Base-by-base conservation (phyloP, 495 filamentous ascomycete species). In the Trichocladium uniseriatum region DNA sequence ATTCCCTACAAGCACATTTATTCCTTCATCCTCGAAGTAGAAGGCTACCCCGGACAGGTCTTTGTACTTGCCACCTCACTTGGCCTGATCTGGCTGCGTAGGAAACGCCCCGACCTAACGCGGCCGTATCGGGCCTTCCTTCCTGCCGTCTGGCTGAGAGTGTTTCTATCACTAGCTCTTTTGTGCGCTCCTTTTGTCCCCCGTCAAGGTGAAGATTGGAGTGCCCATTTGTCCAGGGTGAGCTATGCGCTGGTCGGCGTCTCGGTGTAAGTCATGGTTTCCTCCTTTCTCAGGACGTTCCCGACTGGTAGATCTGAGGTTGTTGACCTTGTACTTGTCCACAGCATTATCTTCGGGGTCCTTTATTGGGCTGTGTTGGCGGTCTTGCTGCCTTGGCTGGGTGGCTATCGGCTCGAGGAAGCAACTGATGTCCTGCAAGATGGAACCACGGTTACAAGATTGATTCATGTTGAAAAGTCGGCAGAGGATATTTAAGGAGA, bases 231-330 rank as follows among this genome's bases (percentile, higher is more conserved):
- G 47, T 84, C 79, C 58, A 80, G 86, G 54, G 83, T 79, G 0
- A 85, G 78, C 7, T 87, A 87, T 69, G 83, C 84, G 1, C 67
- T 87, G 55, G 83, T 87, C 28, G 83, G 82, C 3, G 75, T 79
- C 37, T 73, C 72, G 22, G 74, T 84, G 83, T 87, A 69, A 75
- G 83, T 79, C 27, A 10, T n/a, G n/a, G n/a, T n/a, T n/a, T n/a
- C n/a, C n/a, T n/a, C n/a, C n/a, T n/a, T n/a, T n/a, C n/a, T n/a
- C n/a, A n/a, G n/a, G n/a, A n/a, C n/a, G n/a, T n/a, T n/a, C n/a
- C n/a, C n/a, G n/a, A n/a, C n/a, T n/a, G n/a, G n/a, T n/a, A n/a
- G n/a, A n/a, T n/a, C n/a, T n/a, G n/a, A n/a, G n/a, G n/a, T n/a
- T n/a, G n/a, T n/a, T n/a, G n/a, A n/a, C n/a, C n/a, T n/a, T n/a